Base-by-base conservation (phyloP, 257 asterid genomes). In the Ajuga chamaepitys region DNA sequence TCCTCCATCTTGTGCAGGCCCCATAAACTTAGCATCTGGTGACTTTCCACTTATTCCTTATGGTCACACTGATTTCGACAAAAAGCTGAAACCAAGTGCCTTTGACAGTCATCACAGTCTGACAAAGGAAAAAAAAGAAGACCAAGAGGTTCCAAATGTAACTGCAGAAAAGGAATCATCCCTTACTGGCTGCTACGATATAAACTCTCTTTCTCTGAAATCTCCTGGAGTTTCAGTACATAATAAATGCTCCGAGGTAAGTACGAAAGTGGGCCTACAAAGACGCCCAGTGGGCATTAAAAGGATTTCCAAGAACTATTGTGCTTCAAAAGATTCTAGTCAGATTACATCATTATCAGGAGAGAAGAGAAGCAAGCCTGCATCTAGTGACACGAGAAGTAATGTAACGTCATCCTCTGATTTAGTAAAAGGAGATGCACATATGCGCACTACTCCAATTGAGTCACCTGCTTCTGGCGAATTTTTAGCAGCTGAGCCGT, bases 201-300 rank as follows among this genome's bases (percentile, higher is more conserved):
- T 45, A 14, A 45, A 71, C 21, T 40, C 37, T 73, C 60, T 65
- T 56, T 60, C 55, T 22, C 71, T 56, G 6, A 68, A 26, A 10
- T 67, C 72, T 11, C 71, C 68, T 56, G 63, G 70, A 51, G 68
- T 73, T 64, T 41, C 53, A 8, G 75, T 63, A 67, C 70, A 81
- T 41, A 50, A 66, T 64, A 52, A 68, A 24, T 28, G 38, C 70
- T 64, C 75, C 24, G 67, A 72, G 56, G 63, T 59, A 47, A 56
- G 52, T 17, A 85, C 76, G 75, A 71, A 46, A 38, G 51, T 83
- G 45, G 90, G 86, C 50, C 62, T 77, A 14, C 72, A 77, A 52
- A 82, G 64, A 68, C 89, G 93, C 34, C 62, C 66, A 38, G 73
- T 81, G 17, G 82, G 85, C 24, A 80, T 82, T 71, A 83, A 79